phyloP scores from a whole-genome alignment of 1,284 basidiomycete species.

The Hemileia vastatrix region DNA sequence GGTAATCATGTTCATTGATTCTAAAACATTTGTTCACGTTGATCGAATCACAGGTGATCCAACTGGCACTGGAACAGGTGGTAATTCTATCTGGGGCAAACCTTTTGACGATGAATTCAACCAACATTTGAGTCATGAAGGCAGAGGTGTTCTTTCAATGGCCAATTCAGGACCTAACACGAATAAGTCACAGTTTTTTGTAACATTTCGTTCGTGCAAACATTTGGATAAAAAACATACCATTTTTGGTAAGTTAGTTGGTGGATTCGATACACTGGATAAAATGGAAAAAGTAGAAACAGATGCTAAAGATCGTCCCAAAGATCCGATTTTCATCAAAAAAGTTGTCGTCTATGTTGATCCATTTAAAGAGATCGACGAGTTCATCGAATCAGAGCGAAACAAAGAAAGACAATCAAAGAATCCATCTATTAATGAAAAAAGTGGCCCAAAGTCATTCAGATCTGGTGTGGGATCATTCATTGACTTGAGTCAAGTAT shows the following conservation, averaged over 20 bases:
- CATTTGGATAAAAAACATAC: conserved; percentile 91
- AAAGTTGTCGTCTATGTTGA: too few relatives aligned
- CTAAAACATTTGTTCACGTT: too few relatives aligned
- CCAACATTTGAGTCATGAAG: too few relatives aligned
- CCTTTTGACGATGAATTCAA: conserved; percentile 92
- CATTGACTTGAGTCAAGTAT: too few relatives aligned
- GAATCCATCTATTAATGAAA: too few relatives aligned
- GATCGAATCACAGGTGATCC: conserved; percentile 45
- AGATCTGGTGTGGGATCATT: too few relatives aligned
- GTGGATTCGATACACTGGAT: conserved; percentile 75
- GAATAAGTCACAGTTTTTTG: conserved; percentile 84
- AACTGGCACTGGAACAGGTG: conserved; percentile 53
- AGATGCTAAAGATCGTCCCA: conserved; percentile 75
- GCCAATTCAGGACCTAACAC: conserved; percentile 86
- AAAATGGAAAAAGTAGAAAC: conserved; percentile 82
- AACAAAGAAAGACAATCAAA: too few relatives aligned
- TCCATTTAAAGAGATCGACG: too few relatives aligned
- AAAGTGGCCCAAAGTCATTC: too few relatives aligned
- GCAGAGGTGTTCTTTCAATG: conserved; percentile 90
- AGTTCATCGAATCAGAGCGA: too few relatives aligned
- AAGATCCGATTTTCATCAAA: conserved; percentile 14
- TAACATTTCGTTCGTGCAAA: conserved; percentile 80
- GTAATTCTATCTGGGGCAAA: conserved; percentile 66
- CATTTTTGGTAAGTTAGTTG: conserved; percentile 86
- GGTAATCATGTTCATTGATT: too few relatives aligned